Evolutionary conservation across 257 asterid genomes (phyloP), one percentile per base, ranked within the genome.

Genomic region (Salvia hispanica): DNA sequence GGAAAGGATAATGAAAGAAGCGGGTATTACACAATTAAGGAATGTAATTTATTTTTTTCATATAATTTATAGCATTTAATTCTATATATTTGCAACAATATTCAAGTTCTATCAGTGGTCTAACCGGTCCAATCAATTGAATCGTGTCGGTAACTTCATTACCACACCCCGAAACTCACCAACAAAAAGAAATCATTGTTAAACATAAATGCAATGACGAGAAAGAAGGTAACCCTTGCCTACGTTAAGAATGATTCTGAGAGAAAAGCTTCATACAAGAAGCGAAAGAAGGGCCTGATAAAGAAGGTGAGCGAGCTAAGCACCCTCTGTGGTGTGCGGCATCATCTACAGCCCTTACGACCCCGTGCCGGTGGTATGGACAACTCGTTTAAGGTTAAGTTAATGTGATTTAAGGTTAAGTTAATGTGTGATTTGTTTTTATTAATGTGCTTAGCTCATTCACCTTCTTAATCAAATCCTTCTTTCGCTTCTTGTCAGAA

Each of bases 401-500:
- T n/a, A n/a, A n/a, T n/a, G n/a, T n/a, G n/a, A n/a, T n/a, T n/a
- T n/a, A n/a, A n/a, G n/a, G n/a, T n/a, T n/a, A n/a, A n/a, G n/a
- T n/a, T n/a, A n/a, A n/a, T n/a, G n/a, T n/a, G n/a, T n/a, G n/a
- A n/a, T n/a, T n/a, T n/a, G n/a, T n/a, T n/a, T n/a, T n/a, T n/a
- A n/a, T n/a, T n/a, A n/a, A n/a, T n/a, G 76, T 76, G 78, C 70
- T 73, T 2, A 83, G 39, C 62, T 83, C 86, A 4, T 58, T 53
- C 18, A 74, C 79, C n/a, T 83, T 81, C 72, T 83, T 83, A 44
- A 83, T 66, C 44, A 83, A 46, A 0, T 86, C 88, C 74, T 69
- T 83, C 82, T 80, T 83, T 6, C 88, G 44, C 10, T 83, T 83
- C 70, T 74, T 76, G 72, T 46, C n/a, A 83, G 88, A 76, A 0